These are phyloP conservation scores for Iberis pinnata DNA, from an alignment of 345 rosid species.

Conservation along the genomic window DNA sequence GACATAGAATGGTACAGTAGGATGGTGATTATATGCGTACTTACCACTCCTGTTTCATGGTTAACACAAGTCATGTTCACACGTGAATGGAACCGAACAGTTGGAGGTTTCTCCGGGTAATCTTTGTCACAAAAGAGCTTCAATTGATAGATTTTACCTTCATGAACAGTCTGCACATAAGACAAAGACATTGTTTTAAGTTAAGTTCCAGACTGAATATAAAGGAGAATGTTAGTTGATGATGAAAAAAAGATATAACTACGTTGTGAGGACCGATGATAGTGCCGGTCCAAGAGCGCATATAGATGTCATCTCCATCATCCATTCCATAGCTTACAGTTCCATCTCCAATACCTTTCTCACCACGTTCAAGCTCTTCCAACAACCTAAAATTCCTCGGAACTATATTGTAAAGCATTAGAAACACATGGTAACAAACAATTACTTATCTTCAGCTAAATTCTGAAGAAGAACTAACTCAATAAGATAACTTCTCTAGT, in stretches of 20 bases:
- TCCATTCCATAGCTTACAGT: slow-evolving; percentile 99
- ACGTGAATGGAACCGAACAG: slow-evolving; percentile 87
- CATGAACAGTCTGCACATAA: slow-evolving; percentile 72
- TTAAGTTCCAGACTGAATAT: too few relatives aligned
- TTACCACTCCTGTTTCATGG: slow-evolving; percentile 97
- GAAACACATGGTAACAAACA: too few relatives aligned
- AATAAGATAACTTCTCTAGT: too few relatives aligned
- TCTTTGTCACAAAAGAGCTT: slow-evolving; percentile 98
- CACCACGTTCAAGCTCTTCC: slow-evolving; percentile 91
- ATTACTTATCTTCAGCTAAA: not conserved
- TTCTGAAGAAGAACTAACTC: not conserved
- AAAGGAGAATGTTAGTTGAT: not conserved
- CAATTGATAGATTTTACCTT: slow-evolving; percentile 92
- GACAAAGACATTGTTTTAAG: too few relatives aligned
- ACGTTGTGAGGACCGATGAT: slow-evolving; percentile 89
- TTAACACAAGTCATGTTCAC: slow-evolving; percentile 86
- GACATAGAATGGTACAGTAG: not conserved
- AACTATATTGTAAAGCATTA: slow-evolving; percentile 38
- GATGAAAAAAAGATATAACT: slow-evolving; percentile 30
- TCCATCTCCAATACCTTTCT: slow-evolving; percentile 94
- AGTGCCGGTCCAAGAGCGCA: slow-evolving; percentile 98
- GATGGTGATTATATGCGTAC: not conserved
- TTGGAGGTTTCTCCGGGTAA: slow-evolving; percentile 96
- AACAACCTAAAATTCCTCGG: slow-evolving; percentile 79
- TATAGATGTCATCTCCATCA: slow-evolving; percentile 87